Percentiles rank a stretch among this genome's conserved stretches.
Conservation (phyloP, 108 stramenopile species). For the Skeletonema tropicum region DNA sequence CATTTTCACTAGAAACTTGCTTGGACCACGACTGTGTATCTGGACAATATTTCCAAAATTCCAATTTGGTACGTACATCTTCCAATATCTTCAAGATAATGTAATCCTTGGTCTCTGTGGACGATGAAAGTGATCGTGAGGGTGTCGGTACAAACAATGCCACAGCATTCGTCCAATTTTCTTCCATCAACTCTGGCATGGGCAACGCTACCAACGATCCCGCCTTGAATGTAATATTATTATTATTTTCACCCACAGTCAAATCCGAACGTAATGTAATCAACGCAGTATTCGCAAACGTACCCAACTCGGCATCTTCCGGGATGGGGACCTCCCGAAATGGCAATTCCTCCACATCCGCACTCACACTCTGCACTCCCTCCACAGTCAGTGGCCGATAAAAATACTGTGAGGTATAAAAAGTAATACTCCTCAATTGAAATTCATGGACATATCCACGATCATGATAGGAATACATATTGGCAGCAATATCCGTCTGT, state of each 20-base stretch:
- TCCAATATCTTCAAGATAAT: constrained; percentile 68
- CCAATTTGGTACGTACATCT: constrained; percentile 69
- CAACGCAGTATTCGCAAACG: constrained; percentile 56
- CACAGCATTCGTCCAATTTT: constrained; percentile 39
- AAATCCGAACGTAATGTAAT: constrained; percentile 73
- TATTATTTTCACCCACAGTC: constrained; percentile 28
- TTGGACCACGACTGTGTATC: constrained; percentile 5
- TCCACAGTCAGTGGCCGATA: constrained; percentile 37
- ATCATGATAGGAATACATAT: constrained; percentile 59
- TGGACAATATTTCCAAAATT: constrained; percentile 61
- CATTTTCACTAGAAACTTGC: neutral
- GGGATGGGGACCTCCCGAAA: constrained; percentile 67
- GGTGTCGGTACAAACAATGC: constrained; percentile 67
- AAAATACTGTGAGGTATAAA: constrained; percentile 73
- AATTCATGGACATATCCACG: constrained; percentile 70
- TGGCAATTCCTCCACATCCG: constrained; percentile 14
- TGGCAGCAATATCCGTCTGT: constrained; percentile 69
- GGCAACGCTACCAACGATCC: constrained; percentile 61
- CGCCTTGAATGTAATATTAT: constrained; percentile 47
- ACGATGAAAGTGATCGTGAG: constrained; percentile 53
- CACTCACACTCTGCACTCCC: neutral
- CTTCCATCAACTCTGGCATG: constrained; percentile 54
- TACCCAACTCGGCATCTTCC: constrained; percentile 60
- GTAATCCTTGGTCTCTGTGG: constrained; percentile 67
- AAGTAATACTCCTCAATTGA: constrained; percentile 62